Evolutionary conservation across 2,329 filamentous ascomycete species (phyloP).

Genomic region (Alternaria sp.): DNA sequence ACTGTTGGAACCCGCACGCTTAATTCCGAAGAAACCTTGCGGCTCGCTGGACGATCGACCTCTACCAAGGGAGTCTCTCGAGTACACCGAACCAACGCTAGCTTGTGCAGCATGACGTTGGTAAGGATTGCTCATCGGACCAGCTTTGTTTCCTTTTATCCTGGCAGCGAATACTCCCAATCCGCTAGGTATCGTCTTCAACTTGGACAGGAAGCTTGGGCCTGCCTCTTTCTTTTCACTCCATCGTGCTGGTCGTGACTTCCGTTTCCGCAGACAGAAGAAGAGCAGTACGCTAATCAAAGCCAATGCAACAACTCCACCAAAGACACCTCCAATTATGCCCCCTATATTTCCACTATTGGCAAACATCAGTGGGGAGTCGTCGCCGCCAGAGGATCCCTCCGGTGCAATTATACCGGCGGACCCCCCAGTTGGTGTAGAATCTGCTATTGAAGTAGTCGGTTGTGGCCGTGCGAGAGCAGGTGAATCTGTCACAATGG

Average conservation of each 20-base stretch:
- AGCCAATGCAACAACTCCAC: conserved; percentile 45
- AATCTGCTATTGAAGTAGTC: conserved; percentile 27
- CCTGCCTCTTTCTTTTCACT: conserved; percentile 28
- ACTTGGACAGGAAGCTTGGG: conserved; percentile 27
- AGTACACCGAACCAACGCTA: conserved; percentile 48
- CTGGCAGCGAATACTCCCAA: conserved; percentile 38
- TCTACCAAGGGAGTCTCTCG: conserved; percentile 35
- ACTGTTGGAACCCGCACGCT: conserved; percentile 37
- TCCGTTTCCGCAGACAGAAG: conserved; percentile 46
- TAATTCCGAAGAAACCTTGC: conserved; percentile 33
- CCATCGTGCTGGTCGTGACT: conserved; percentile 32
- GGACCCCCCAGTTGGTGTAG: conserved; percentile 33
- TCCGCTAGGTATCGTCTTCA: conserved; percentile 34
- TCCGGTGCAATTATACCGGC: conserved; percentile 44
- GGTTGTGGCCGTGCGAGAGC: conserved; percentile 24
- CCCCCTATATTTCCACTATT: conserved; percentile 39
- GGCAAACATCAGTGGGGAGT: conserved; percentile 32
- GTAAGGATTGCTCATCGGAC: conserved; percentile 41
- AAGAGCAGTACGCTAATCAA: conserved; percentile 46
- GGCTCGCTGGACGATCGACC: conserved; percentile 44
- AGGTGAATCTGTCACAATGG: conserved; percentile 21
- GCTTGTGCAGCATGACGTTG: conserved; percentile 40
- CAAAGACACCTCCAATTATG: conserved; percentile 49
- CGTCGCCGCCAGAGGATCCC: conserved; percentile 18
- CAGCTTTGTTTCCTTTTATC: conserved; percentile 41